Conservation (phyloP, 306 rosid genomes). For the Casuarina equisetifolia region DNA sequence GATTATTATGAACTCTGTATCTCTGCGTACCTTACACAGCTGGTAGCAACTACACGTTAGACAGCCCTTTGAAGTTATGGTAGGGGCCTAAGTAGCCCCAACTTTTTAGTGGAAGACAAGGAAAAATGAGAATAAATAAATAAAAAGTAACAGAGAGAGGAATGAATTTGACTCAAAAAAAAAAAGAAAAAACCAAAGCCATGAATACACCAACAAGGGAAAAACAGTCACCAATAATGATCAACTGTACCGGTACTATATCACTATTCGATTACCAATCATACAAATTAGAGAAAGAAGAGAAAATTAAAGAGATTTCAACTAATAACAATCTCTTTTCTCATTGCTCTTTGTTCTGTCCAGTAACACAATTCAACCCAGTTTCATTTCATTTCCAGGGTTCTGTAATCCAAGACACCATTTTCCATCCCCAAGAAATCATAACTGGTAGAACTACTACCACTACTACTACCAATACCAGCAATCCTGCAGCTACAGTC, state of each 20-base stretch:
- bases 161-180: neutral
- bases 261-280: slow-evolving; percentile 40
- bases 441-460: slow-evolving; percentile 42
- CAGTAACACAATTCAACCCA: slow-evolving; percentile 18
- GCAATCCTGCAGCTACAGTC: slow-evolving; percentile 52
- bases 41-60: slow-evolving; percentile 2
- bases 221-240: slow-evolving; percentile 13
- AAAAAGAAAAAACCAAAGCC: neutral
- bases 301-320: slow-evolving; percentile 20
- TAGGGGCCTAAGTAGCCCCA: slow-evolving; percentile 23
- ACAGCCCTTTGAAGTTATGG: slow-evolving; percentile 10
- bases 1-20: slow-evolving; percentile 7
- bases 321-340: slow-evolving; percentile 24
- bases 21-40: neutral
- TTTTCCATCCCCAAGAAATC: slow-evolving; percentile 84
- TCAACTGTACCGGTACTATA: slow-evolving; percentile 63
- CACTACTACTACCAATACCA: slow-evolving; percentile 24
- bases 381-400: slow-evolving; percentile 74
- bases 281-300: slow-evolving; percentile 44
- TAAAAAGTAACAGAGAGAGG: neutral
- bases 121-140: too few species aligned
- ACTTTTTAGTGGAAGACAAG: neutral
- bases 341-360: slow-evolving; percentile 19
- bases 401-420: slow-evolving; percentile 76
- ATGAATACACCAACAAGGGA: slow-evolving; percentile 16